These are phyloP conservation scores for Penicillium crystallinum DNA, from an alignment of 495 filamentous ascomycete genomes.

Conservation along the genomic window DNA sequence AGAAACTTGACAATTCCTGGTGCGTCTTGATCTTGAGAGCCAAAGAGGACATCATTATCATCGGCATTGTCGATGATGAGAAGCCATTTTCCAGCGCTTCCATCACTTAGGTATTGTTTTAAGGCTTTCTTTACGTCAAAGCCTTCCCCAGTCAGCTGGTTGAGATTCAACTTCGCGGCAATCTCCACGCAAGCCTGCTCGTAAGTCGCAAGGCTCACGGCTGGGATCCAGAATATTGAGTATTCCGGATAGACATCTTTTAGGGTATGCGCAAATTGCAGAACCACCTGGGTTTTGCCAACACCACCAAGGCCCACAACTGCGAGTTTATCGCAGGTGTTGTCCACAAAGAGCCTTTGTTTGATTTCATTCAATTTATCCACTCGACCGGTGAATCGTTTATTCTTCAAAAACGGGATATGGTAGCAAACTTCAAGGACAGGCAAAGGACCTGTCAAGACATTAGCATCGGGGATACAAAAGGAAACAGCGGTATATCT, in stretches of 20 bases:
- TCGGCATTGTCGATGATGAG: constrained; percentile 35
- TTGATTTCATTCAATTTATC: too few species aligned
- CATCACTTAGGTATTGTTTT: constrained; percentile 20
- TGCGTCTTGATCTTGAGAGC: not conserved
- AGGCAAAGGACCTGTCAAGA: too few species aligned
- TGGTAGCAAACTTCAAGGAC: too few species aligned
- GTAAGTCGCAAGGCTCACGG: constrained; percentile 31
- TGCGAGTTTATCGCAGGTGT: constrained; percentile 6
- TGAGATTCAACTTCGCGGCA: constrained; percentile 20
- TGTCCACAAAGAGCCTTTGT: too few species aligned
- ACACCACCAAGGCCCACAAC: constrained; percentile 43
- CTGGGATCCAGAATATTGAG: constrained; percentile 47
- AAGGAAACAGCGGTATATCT: too few species aligned
- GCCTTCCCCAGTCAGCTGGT: constrained; percentile 7
- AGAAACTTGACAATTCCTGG: not conserved
- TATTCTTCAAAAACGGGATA: too few species aligned
- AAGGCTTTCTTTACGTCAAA: constrained; percentile 24
- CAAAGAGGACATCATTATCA: constrained; percentile 7
- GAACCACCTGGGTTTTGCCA: constrained; percentile 48
- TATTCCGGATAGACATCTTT: constrained; percentile 24
- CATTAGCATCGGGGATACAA: too few species aligned
- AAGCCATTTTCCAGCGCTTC: constrained; percentile 24
- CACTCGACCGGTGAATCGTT: too few species aligned
- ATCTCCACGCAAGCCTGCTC: constrained; percentile 41
- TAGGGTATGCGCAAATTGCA: constrained; percentile 42